Base-by-base conservation (phyloP, 2,329 filamentous ascomycete genomes). In the Beauveria varroae region DNA sequence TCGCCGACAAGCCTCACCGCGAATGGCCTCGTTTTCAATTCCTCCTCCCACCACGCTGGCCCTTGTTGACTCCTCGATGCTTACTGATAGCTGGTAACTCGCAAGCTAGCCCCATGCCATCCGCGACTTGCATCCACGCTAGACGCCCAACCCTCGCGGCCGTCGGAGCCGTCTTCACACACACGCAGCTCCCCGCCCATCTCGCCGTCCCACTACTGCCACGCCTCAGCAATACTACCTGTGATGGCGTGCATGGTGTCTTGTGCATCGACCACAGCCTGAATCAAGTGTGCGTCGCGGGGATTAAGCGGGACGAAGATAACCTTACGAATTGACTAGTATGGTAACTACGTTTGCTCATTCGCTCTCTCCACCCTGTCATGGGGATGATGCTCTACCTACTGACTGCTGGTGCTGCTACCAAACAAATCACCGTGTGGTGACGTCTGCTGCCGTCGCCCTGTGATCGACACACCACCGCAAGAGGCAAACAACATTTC, bases 51-150 rank as follows among this genome's bases (percentile, higher is more conserved):
- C 26, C 24, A 28, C 30, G 10, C 30, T 1, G 10, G 10, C 30
- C 50, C 28, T 46, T 22, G 20, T 16, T 26, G 5, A 18, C 46
- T 22, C 44, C 34, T 50, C n/a, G 20, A 22, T 34, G 14, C 44
- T 58, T 50, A 16, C 34, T 37, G 34, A 37, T 37, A 16, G 34
- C 30, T 12, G 3, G 30, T 34, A 20, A n/a, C 55, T 20, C 16
- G 10, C 44, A 43, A 37, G 40, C 53, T 46, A 44, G 40, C 40
- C 18, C 22, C 12, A 51, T 26, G 34, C 54, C 46, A 50, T 16
- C 46, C 56, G 43, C 51, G 56, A 58, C 56, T 24, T 58, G 44
- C 56, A 51, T 43, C 56, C 30, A 22, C 46, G 3, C 46, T 41
- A 41, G 30, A 43, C 20, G 16, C 16, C 24, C 53, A 28, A 34